Evolutionary conservation across 352 stramenopile species (phyloP), one percentile per base, ranked within the genome.

Genomic region (Poterioochromonas sp.): DNA sequence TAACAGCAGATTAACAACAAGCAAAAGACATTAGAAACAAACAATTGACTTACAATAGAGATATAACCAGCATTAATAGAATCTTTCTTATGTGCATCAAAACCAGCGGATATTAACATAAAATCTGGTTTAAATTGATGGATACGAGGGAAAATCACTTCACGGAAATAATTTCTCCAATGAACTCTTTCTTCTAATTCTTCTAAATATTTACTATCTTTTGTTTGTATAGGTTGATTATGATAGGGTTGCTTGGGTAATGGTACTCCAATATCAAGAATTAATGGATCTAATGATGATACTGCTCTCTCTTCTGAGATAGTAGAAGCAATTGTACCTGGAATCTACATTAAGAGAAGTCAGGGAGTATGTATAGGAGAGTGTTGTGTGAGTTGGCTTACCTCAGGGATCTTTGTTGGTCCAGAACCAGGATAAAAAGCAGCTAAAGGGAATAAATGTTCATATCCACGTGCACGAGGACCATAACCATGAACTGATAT

Each of bases 71-170:
- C 40, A 32, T 65, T 76, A 39, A 60, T 58, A 34, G 43, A 51
- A 44, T 97, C 92, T 79, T 95, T 93, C 60, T 89, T 83, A 79
- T 96, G 92, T 2, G 91, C 93, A 84, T 97, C 94, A 83, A 98
- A 98, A 12, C 94, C 94, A 44, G 93, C 92, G 32, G 89, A 96
- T 64, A 98, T 84, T 68, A 98, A 88, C 49, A 98, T 91, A 11
- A 97, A 83, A 80, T 98, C 91, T 39, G 94, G 93, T 37, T 85
- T 82, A 82, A 96, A 97, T 47, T 84, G 82, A 44, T 90, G 86
- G 71, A 96, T 90, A 34, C 85, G 85, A 2, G 92, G 92, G 63
- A 95, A 84, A 18, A 98, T 86, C 44, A 88, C 26, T 12, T 60
- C 26, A 1, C 40, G 2, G 40, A 74, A 74, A 39, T 74, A 74